Evolutionary conservation across 352 stramenopile species (phyloP), one percentile per base, ranked within the genome.

Genomic region (Phytopythium montanum): DNA sequence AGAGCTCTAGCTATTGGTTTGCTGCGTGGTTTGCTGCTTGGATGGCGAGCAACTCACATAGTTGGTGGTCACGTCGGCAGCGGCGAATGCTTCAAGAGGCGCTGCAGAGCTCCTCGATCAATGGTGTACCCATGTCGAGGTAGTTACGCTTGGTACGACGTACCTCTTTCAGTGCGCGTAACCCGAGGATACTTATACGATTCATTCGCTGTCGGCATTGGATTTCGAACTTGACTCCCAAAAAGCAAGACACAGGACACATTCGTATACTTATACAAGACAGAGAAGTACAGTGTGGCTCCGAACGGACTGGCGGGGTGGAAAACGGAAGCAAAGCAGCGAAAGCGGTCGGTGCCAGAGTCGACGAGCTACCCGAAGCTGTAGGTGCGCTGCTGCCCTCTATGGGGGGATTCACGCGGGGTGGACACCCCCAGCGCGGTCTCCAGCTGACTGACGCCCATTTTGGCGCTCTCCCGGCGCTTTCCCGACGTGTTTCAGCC

Each of bases 321-420:
- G 42, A 21, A 49, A 49, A 49, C 42, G 42, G 42, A 49, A 49
- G 10, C n/a, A 29, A 49, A 49, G 42, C 19, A 49, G 6, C 42
- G 42, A 49, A n/a, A 49, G 21, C n/a, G 42, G 42, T 21, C 41
- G 41, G 26, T n/a, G 7, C 42, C n/a, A 36, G 21, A 49, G 21
- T 16, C 42, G 42, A 49, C 21, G 21, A 49, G 10, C 19, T 16
- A 49, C n/a, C n/a, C 42, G 42, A 28, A n/a, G 42, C n/a, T 12
- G 42, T 42, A 26, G n/a, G 42, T 49, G 5, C 8, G 42, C 19
- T 21, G 7, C 18, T 19, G 39, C 36, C 21, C n/a, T 9, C 21
- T 14, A 9, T 49, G n/a, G n/a, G 42, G 0, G 0, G n/a, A 0
- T 49, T 29, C 10, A 21, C 10, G 8, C n/a, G n/a, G 21, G 5